A percentile compares a stretch with the other conserved stretches of the same genome.
phyloP scores from a whole-genome alignment of 306 rosid genomes.

The Vigna nakashimae region DNA sequence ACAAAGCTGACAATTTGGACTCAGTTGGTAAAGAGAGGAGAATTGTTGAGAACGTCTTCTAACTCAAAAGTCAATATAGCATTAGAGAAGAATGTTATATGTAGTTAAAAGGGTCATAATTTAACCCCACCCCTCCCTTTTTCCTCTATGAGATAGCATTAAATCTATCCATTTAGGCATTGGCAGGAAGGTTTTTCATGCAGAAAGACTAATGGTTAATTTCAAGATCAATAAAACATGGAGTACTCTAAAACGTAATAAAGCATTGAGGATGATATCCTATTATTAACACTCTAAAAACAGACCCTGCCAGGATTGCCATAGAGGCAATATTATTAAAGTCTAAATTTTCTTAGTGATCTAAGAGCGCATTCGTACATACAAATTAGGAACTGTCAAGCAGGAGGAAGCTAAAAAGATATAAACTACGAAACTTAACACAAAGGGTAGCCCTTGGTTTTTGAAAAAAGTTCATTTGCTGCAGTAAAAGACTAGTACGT shows the following conservation, averaged over 20 bases:
- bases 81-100: constrained; percentile 8
- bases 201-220: constrained; percentile 22
- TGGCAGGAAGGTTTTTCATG: constrained; percentile 7
- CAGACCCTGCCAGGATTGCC: constrained; percentile 4
- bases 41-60: constrained; percentile 14
- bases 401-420: constrained; percentile 14
- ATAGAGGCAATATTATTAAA: constrained; percentile 25
- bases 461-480: constrained; percentile 19
- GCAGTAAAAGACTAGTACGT: constrained; percentile 1
- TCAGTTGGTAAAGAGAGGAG: neutral
- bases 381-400: constrained; percentile 10
- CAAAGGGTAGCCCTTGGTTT: constrained; percentile 7
- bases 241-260: neutral
- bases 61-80: constrained; percentile 28
- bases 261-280: neutral
- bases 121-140: neutral
- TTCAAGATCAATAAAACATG: constrained; percentile 1
- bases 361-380: neutral
- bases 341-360: constrained; percentile 20
- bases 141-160: neutral
- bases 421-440: constrained; percentile 11
- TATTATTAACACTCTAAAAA: constrained; percentile 5
- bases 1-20: neutral
- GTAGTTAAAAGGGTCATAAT: constrained; percentile 14
- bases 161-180: constrained; percentile 6